Evolutionary conservation across 192 early-diverging fungal species (phyloP).

Genomic region (Coemansia sp.): DNA sequence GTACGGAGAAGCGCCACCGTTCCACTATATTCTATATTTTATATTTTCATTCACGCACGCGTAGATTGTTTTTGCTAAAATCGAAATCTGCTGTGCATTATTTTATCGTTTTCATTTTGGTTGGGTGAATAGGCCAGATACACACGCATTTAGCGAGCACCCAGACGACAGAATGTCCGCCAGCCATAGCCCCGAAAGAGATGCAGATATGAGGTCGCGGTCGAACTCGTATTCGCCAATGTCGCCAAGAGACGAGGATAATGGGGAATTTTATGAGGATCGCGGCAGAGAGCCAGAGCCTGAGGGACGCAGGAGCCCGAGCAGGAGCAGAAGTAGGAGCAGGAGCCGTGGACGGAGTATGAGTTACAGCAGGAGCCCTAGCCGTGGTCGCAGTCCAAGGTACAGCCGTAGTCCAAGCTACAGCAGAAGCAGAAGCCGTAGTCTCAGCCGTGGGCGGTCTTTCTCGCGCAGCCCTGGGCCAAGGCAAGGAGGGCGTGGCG

Average conservation of each 20-base stretch:
- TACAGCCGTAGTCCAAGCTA: constrained; percentile 17
- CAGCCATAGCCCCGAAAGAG: constrained; percentile 3
- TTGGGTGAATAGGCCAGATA: neutral
- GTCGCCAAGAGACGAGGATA: constrained; percentile 19
- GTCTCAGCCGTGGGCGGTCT: constrained; percentile 16
- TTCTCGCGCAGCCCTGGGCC: constrained; percentile 27
- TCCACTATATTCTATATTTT: no score
- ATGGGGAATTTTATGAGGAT: neutral
- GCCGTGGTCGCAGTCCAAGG: constrained; percentile 21
- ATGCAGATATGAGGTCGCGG: constrained; percentile 12
- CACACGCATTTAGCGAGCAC: neutral
- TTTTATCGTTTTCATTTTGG: neutral
- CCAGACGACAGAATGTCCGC: constrained; percentile 6
- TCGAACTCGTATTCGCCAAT: constrained; percentile 23
- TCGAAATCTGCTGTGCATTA: neutral
- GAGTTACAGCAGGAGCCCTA: constrained; percentile 21
- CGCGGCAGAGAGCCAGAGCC: neutral
- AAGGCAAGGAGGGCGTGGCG: neutral
- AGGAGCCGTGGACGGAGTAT: constrained; percentile 10
- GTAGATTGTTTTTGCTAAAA: neutral
- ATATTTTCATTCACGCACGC: no score
- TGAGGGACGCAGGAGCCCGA: constrained; percentile 15
- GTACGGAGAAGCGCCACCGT: no score
- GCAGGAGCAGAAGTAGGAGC: constrained; percentile 16
- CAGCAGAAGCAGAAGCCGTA: constrained; percentile 10